These are phyloP conservation scores for Annulohypoxylon moriforme DNA, from an alignment of 495 filamentous ascomycete genomes.

Conservation along the genomic window DNA sequence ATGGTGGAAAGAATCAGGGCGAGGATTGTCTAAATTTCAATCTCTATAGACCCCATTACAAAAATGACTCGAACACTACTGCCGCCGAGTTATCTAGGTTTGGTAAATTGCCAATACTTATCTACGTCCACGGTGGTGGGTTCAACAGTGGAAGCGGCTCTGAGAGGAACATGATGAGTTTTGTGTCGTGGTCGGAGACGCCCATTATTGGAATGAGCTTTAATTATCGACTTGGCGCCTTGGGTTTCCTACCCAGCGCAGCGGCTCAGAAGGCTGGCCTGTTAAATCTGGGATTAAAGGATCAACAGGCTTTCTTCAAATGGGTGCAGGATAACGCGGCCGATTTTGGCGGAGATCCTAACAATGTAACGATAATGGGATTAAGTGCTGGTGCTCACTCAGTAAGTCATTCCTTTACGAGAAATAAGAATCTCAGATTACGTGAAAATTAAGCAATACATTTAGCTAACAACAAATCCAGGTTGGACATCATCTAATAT, in stretches of 20 bases:
- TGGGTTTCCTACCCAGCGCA: slow-evolving; percentile 72
- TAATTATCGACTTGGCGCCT: slow-evolving; percentile 74
- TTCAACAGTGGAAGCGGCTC: slow-evolving; percentile 61
- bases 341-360: slow-evolving; percentile 70
- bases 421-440: neutral
- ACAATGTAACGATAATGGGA: slow-evolving; percentile 73
- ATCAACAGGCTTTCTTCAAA: slow-evolving; percentile 71
- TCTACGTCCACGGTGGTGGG: slow-evolving; percentile 68
- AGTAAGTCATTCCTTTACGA: slow-evolving; percentile 46
- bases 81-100: slow-evolving; percentile 38
- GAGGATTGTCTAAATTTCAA: slow-evolving; percentile 67
- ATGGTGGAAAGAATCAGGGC: slow-evolving; percentile 46
- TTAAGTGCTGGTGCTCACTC: slow-evolving; percentile 76
- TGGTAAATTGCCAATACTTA: slow-evolving; percentile 65
- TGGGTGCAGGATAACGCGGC: slow-evolving; percentile 72
- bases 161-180: slow-evolving; percentile 61
- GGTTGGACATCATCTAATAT: slow-evolving; percentile 74
- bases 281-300: slow-evolving; percentile 75
- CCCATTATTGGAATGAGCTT: slow-evolving; percentile 71
- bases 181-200: slow-evolving; percentile 64
- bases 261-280: slow-evolving; percentile 64
- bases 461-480: slow-evolving; percentile 43
- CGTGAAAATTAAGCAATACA: neutral
- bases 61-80: slow-evolving; percentile 39
- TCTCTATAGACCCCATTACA: slow-evolving; percentile 56